Evolutionary conservation across 1,139 yeast species (phyloP).

Genomic region (Suhomyces terraborum): DNA sequence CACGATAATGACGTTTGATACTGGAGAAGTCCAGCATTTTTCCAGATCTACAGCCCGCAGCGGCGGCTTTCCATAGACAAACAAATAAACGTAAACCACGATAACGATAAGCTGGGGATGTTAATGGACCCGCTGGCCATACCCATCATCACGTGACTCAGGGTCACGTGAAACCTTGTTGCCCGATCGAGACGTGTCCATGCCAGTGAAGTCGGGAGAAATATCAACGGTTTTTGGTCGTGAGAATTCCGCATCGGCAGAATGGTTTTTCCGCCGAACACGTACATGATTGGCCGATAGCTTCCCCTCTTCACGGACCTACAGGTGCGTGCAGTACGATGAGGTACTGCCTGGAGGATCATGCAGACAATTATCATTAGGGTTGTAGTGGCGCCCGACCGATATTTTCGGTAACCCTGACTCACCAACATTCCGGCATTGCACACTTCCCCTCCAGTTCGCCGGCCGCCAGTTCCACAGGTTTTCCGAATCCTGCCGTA

Average conservation of each 20-base stretch:
- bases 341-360: not conserved
- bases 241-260: slow-evolving; percentile 5
- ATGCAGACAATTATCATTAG: too few species aligned
- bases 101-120: too few species aligned
- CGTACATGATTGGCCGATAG: slow-evolving; percentile 10
- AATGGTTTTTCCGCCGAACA: slow-evolving; percentile 5
- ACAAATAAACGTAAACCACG: not conserved
- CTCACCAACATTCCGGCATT: too few species aligned
- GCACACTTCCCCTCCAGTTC: too few species aligned
- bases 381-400: too few species aligned
- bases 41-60: not conserved
- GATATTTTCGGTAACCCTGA: too few species aligned
- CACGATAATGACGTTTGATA: slow-evolving; percentile 51
- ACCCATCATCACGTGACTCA: too few species aligned
- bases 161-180: not conserved
- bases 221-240: not conserved
- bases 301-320: slow-evolving; percentile 9
- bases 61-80: not conserved
- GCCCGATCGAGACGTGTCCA: too few species aligned
- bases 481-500: too few species aligned
- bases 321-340: slow-evolving; percentile 2
- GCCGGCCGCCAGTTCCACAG: too few species aligned
- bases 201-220: too few species aligned
- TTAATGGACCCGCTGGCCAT: too few species aligned
- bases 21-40: not conserved